Base-by-base conservation (phyloP, 768 basidiomycete species). In the Pisolithus marmoratus region DNA sequence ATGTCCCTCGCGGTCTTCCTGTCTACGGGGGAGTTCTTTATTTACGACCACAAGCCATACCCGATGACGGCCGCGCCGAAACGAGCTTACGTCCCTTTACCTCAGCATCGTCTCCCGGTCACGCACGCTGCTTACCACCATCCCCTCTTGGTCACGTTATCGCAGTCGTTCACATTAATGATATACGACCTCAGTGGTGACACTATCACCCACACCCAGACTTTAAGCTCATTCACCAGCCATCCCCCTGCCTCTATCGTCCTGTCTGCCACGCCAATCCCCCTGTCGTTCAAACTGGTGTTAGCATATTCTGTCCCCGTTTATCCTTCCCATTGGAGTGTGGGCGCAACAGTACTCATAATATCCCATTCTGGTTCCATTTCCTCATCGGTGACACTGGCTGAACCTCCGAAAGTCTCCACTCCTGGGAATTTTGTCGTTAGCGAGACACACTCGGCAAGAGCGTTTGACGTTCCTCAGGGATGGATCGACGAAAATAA, bases 211-310 rank as follows among this genome's bases (percentile, higher is more conserved):
- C 83, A 78, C 57, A 78, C 75, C 1, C 87, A 90, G 65, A 85
- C 84, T 1, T 70, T 91, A 17, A 79, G 76, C 29, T 87, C 88
- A 1, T 90, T 86, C 67, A 85, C 86, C 8, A 88, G 87, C 3
- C 84, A 83, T 64, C 86, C 87, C 1, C 90, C 90, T 2, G 80
- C 82, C 4, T 90, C 88, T 4, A 69, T 92, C n/a, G 80, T 90
- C n/a, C 70, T 92, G 43, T 87, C 89, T 22, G 73, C 77, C 22
- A 48, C 68, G 54, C 79, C 80, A 22, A 75, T 82, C 17, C 60
- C 78, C 9, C 63, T 70, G 11, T 77, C 71, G 26, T 92, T 87
- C 70, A 90, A 84, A 62, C 76, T 92, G 47, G 72, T 91, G 24
- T 67, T 92, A 58, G 81, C 84, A 17, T 90, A 90, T 67, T 74